phyloP scores from a whole-genome alignment of 1,284 basidiomycete genomes.

The Naganishia sp. region DNA sequence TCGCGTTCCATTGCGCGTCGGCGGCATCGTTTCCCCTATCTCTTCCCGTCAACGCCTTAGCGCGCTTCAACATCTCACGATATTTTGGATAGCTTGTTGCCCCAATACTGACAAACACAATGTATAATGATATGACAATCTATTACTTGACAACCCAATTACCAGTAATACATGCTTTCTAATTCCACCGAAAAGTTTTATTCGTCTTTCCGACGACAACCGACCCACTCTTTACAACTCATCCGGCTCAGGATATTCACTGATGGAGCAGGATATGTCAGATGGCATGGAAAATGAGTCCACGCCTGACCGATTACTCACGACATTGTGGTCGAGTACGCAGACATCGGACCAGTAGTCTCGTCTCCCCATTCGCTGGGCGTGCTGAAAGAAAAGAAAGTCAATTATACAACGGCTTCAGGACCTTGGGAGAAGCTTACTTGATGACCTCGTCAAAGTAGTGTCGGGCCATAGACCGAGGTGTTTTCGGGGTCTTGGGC shows the following conservation, averaged over 20 bases:
- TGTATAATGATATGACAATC: slow-evolving; percentile 17
- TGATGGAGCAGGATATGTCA: slow-evolving; percentile 5
- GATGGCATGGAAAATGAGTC: neutral
- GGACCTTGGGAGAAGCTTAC: neutral
- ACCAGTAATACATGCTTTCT: slow-evolving; percentile 12
- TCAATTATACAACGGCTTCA: neutral
- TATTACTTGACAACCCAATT: slow-evolving; percentile 21
- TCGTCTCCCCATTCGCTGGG: slow-evolving; percentile 49
- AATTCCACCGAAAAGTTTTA: neutral
- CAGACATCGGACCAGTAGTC: slow-evolving; percentile 42
- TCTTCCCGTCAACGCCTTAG: too few relatives aligned
- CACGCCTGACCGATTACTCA: slow-evolving; percentile 1
- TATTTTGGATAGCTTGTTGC: too few relatives aligned
- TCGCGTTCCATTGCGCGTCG: too few relatives aligned
- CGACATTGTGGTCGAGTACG: slow-evolving; percentile 29
- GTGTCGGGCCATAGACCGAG: slow-evolving; percentile 80
- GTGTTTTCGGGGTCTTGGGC: slow-evolving; percentile 85
- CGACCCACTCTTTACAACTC: slow-evolving; percentile 34
- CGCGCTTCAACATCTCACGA: too few relatives aligned
- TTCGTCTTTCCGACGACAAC: too few relatives aligned
- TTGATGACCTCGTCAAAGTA: slow-evolving; percentile 77
- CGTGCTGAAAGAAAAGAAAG: slow-evolving; percentile 35
- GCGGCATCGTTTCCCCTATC: too few relatives aligned
- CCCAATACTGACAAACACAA: neutral
- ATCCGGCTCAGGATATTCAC: slow-evolving; percentile 40